Evolutionary conservation across 805 yeast genomes (phyloP), one percentile per base, ranked within the genome.

Genomic region (Lipomyces sp.): DNA sequence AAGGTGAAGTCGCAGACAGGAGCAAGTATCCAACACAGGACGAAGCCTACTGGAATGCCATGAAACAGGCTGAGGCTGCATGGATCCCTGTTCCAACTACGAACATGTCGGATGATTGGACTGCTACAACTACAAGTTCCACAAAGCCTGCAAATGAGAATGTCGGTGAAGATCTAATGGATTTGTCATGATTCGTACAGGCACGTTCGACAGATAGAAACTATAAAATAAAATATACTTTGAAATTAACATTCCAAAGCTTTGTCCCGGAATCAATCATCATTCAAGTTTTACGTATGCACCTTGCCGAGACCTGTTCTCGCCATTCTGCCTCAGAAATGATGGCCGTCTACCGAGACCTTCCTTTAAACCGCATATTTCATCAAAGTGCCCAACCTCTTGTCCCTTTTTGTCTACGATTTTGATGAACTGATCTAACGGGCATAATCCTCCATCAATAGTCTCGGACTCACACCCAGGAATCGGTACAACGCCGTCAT

Each of bases 401-500:
- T 53, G 42, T 4, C 65, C 69, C 10, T 39, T 60, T 24, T 33
- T 7, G 29, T 62, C 56, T n/a, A 68, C 63, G 32, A 61, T n/a
- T 10, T 59, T 57, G 10, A 61, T 18, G 30, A 65, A 68, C 18
- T 29, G 62, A 33, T 18, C 29, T 11, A 68, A 34, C 11, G 66
- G 69, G 59, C 71, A 68, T 3, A 64, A 56, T n/a, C 35, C 53
- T 4, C 57, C 64, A 11, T n/a, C 30, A 8, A 42, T n/a, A 37
- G 53, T 18, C 30, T 33, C 45, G 15, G 32, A 18, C n/a, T 61
- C 62, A 74, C 87, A 85, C 15, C 75, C 75, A 18, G 82, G 80
- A 29, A 86, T 72, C 24, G 87, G 86, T 39, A 81, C 78, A 24
- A 85, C 86, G 2, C 84, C 86, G 73, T 85, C 87, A 72, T 85